Evolutionary conservation across 768 basidiomycete genomes (phyloP), one percentile per base, ranked within the genome.

Genomic region (Plicaturopsis crispa): DNA sequence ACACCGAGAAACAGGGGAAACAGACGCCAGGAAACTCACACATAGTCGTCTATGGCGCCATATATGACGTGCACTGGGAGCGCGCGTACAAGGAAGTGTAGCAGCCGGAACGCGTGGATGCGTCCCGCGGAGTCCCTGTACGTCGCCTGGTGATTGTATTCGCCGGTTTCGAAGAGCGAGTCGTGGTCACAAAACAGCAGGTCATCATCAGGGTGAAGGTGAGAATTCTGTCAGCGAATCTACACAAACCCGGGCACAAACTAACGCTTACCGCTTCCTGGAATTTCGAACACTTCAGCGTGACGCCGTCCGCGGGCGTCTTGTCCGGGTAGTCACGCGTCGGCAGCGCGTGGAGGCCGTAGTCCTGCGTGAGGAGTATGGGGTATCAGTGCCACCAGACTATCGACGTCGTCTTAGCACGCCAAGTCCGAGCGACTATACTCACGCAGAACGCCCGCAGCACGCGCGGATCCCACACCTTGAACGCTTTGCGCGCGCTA

Each of bases 381-480:
- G 40, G 22, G 17, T 36, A 6, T 36, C 28, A 23, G 21, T 36
- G 21, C 10, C n/a, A 21, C 31, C 8, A 17, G 5, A 24, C 13
- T n/a, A n/a, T n/a, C n/a, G n/a, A n/a, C n/a, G n/a, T n/a, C n/a
- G n/a, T n/a, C n/a, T n/a, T n/a, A n/a, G n/a, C n/a, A n/a, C n/a
- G n/a, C n/a, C n/a, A 38, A 20, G 35, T 26, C 30, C 23, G 14
- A 39, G 30, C 12, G n/a, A 44, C 22, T 31, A 5, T 2, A 54
- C 65, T 26, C 35, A 69, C 73, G 10, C 69, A 62, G 45, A 59
- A 75, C 17, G 58, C 47, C 33, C 57, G 54, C 33, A 75, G 50
- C 4, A 72, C 57, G 10, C 74, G 52, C 18, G 67, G 63, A 46
- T 77, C 74, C 74, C 75, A 78, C 1, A 46, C 40, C 50, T 66